Base-by-base conservation (phyloP, 352 stramenopile genomes). In the Plasmopara muralis region DNA sequence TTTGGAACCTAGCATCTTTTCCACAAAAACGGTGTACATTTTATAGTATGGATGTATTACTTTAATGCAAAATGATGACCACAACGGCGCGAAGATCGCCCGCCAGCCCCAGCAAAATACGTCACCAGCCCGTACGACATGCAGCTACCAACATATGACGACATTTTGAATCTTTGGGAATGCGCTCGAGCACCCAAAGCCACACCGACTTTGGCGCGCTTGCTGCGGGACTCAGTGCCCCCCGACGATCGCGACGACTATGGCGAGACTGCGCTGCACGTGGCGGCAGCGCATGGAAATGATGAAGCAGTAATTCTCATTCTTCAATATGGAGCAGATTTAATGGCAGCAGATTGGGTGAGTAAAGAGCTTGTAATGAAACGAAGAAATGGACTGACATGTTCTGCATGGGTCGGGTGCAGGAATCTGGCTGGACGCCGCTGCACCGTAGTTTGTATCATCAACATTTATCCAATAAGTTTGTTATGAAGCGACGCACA, bases 361-460 rank as follows among this genome's bases (percentile, higher is more conserved):
- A 53, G 74, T 75, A 47, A 28, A 15, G 43, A 60, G 20, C 28
- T 13, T 7, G 40, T 20, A 13, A n/a, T 3, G 39, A 5, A 9
- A 25, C 9, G 20, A 50, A 45, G 42, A 34, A 18, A 25, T 20
- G 45, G 4, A 55, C 43, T 64, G 25, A 62, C 29, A 31, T 56
- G 43, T 43, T 55, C 18, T 53, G 31, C 8, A 34, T 57, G 20
- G 18, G 31, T 44, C 5, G 35, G 13, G 20, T 25, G 50, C 57
- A 92, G 79, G 82, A 93, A 63, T 93, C 82, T 45, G 77, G 82
- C 29, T 93, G 81, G 74, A 90, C 82, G 18, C 72, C 82, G 15
- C 53, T 93, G 50, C 82, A 93, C 53, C 79, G 79, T 34, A 86
- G 74, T 62, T 44, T 86, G 9, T 86, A 88, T 43, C 61, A 87